Percentiles rank a stretch among this genome's conserved stretches.
Evolutionary conservation across 805 yeast species (phyloP).

Genomic region (Hanseniaspora thailandica): DNA sequence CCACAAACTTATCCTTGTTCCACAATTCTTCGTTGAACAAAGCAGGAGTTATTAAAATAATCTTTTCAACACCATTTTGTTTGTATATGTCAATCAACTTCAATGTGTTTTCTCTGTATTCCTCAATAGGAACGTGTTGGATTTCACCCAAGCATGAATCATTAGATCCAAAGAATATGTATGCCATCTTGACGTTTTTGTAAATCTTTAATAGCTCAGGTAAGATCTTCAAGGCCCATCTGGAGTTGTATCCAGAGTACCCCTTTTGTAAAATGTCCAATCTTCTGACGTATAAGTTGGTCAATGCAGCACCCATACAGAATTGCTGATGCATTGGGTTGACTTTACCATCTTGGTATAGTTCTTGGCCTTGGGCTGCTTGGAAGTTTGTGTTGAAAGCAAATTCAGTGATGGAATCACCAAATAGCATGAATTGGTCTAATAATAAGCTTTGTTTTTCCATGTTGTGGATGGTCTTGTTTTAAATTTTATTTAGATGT

Average conservation of each 20-base stretch:
- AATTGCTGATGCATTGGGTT: slow-evolving; percentile 27
- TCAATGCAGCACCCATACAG: slow-evolving; percentile 41
- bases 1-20: slow-evolving; percentile 28
- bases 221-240: slow-evolving; percentile 42
- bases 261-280: slow-evolving; percentile 67
- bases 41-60: slow-evolving; percentile 55
- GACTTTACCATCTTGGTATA: slow-evolving; percentile 5
- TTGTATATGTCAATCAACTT: slow-evolving; percentile 33
- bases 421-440: slow-evolving; percentile 47
- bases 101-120: slow-evolving; percentile 39
- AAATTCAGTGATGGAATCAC: slow-evolving; percentile 60
- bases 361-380: slow-evolving; percentile 17
- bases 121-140: slow-evolving; percentile 41
- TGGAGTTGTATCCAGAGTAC: slow-evolving; percentile 61
- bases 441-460: slow-evolving; percentile 9
- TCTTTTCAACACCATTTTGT: slow-evolving; percentile 33
- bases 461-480: too few species aligned
- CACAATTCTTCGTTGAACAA: slow-evolving; percentile 39
- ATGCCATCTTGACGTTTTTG: slow-evolving; percentile 32
- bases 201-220: slow-evolving; percentile 36
- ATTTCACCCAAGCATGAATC: slow-evolving; percentile 43
- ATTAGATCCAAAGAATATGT: slow-evolving; percentile 72
- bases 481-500: too few species aligned
- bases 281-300: slow-evolving; percentile 43
- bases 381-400: slow-evolving; percentile 31